phyloP scores from a whole-genome alignment of 2,329 filamentous ascomycete species.

The Microascus cirrosus region DNA sequence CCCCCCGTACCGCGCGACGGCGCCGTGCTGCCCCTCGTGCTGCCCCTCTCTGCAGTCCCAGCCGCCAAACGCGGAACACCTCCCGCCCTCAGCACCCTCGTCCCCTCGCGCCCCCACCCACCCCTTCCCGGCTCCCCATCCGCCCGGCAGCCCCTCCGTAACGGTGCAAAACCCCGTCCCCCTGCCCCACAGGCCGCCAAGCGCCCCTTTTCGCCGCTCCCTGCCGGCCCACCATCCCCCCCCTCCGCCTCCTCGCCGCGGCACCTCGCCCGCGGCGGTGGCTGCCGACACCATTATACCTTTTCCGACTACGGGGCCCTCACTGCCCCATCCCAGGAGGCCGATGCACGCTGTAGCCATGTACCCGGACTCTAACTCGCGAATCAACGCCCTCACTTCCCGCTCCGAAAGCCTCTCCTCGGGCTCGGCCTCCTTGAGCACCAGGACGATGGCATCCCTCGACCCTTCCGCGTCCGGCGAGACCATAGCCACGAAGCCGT shows the following conservation, averaged over 20 bases:
- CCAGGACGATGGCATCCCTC: conserved; percentile 31
- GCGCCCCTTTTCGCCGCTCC: neutral
- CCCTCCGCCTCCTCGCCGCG: neutral
- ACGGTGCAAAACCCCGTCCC: neutral
- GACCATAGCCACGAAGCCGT: conserved; percentile 35
- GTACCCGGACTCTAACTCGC: conserved; percentile 13
- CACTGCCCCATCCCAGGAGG: neutral
- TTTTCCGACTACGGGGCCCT: neutral
- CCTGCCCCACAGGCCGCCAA: neutral
- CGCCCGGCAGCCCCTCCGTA: neutral
- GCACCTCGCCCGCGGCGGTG: neutral
- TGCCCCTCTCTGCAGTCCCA: neutral
- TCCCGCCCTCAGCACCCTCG: conserved; percentile 7
- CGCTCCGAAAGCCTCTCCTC: conserved; percentile 36
- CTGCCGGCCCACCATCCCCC: neutral
- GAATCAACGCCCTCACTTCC: conserved; percentile 19
- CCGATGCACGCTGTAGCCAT: conserved; percentile 13
- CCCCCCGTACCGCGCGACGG: neutral
- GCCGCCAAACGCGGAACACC: neutral
- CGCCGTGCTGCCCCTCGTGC: neutral
- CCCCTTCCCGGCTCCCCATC: neutral
- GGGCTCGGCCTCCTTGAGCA: conserved; percentile 30
- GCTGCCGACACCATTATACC: neutral
- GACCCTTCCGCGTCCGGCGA: conserved; percentile 26
- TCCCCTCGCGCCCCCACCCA: conserved; percentile 1